Evolutionary conservation across 164 flowering plant species (phyloP).

Genomic region (Macadamia integrifolia): DNA sequence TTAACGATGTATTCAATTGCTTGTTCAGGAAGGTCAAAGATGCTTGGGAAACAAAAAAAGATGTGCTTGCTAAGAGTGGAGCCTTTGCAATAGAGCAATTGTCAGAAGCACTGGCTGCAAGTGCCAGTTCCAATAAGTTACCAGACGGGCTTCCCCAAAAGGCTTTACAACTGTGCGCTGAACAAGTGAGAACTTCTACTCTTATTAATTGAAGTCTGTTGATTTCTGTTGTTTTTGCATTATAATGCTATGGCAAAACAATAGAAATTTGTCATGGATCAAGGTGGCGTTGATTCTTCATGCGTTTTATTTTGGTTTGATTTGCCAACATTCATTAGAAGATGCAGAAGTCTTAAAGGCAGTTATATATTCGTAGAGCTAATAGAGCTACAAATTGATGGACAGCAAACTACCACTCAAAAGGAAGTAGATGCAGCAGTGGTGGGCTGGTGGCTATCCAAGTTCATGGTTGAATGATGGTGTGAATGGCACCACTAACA

Average conservation of each 20-base stretch:
- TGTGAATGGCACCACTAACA: too few relatives aligned
- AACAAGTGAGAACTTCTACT: conserved; percentile 38
- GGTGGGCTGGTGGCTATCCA: too few relatives aligned
- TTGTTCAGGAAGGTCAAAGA: conserved; percentile 72
- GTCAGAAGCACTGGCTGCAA: conserved; percentile 74
- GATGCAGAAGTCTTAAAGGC: too few relatives aligned
- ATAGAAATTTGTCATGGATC: neutral
- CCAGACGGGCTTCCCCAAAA: conserved; percentile 46
- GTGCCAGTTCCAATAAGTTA: conserved; percentile 48
- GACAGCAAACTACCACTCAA: too few relatives aligned
- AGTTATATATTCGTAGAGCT: too few relatives aligned
- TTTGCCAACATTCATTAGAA: too few relatives aligned
- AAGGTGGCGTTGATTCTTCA: too few relatives aligned
- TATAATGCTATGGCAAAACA: neutral
- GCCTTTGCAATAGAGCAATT: conserved; percentile 77
- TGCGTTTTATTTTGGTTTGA: too few relatives aligned
- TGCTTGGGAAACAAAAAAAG: conserved; percentile 82
- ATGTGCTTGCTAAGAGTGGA: conserved; percentile 68
- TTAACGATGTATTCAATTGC: neutral
- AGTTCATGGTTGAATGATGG: too few relatives aligned
- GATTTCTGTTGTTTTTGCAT: neutral
- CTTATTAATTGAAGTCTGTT: neutral
- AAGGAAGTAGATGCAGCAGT: too few relatives aligned
- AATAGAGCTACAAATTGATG: too few relatives aligned
- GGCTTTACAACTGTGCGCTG: conserved; percentile 57